Conservation (phyloP, 352 stramenopile genomes). For the Globisporangium abappressorium region DNA sequence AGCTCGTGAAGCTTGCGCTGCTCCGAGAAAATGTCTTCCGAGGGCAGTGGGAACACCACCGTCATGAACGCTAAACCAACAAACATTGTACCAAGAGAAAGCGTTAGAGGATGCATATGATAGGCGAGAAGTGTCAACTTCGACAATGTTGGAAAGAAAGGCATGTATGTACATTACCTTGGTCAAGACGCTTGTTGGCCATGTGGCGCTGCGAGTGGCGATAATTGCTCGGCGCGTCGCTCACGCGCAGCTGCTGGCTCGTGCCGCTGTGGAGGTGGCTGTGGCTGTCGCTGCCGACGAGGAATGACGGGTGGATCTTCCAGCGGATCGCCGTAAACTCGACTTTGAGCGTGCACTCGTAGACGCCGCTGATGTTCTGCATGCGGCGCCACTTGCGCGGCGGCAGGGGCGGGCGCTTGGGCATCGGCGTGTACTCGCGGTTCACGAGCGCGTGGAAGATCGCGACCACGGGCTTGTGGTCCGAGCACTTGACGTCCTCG, state of each 20-base stretch:
- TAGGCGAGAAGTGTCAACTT: background rate
- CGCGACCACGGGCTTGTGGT: slow-evolving; percentile 82
- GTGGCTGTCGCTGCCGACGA: slow-evolving; percentile 7
- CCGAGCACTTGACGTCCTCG: slow-evolving; percentile 69
- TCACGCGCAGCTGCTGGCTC: slow-evolving; percentile 16
- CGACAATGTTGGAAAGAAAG: background rate
- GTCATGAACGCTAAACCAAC: slow-evolving; percentile 37
- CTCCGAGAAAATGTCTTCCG: slow-evolving; percentile 80
- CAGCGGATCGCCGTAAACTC: slow-evolving; percentile 51
- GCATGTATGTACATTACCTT: background rate
- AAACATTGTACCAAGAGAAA: background rate
- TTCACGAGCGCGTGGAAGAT: slow-evolving; percentile 72
- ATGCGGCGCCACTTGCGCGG: slow-evolving; percentile 37
- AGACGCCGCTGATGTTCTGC: slow-evolving; percentile 49
- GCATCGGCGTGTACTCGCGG: slow-evolving; percentile 49
- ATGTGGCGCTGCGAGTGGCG: background rate
- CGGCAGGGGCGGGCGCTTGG: slow-evolving; percentile 35
- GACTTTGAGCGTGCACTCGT: slow-evolving; percentile 57
- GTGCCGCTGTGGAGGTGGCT: background rate
- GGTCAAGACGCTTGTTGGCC: slow-evolving; percentile 5
- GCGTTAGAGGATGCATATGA: background rate
- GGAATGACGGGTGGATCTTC: slow-evolving; percentile 30
- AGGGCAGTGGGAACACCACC: slow-evolving; percentile 75
- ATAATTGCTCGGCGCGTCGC: slow-evolving; percentile 1
- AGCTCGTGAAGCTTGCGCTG: slow-evolving; percentile 82